Evolutionary conservation across 306 rosid species (phyloP), one percentile per base, ranked within the genome.

Genomic region (Pterocarpus macrocarpus): DNA sequence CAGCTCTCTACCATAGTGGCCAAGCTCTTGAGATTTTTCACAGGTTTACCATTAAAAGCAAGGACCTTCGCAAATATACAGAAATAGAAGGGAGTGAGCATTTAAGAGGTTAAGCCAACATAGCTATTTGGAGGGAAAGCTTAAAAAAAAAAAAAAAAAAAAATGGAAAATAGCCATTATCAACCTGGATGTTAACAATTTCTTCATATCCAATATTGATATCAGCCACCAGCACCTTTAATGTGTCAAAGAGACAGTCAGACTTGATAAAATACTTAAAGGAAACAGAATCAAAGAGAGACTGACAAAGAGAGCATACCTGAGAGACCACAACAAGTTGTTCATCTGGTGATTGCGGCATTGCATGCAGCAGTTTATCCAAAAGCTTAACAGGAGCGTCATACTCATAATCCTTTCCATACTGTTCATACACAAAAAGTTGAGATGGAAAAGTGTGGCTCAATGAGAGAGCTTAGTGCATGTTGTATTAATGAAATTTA

Each of bases 181-280:
- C 45, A 62, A 87, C 99, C 99, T 92, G 99, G 53, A 94, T 96
- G 85, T 96, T 92, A 68, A 90, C 97, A 13, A 96, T 90, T 50
- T 96, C 98, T 83, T 96, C 99, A 76, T 96, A 94, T 30, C 99
- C 99, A 22, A 96, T 92, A 83, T 93, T 93, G 85, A 96, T 92
- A 78, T 93, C 97, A 73, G 98, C 98, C 81, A 92, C 99, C 58
- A 96, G 91, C 83, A 96, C 99, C 99, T 95, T 32, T 8, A 43
- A 73, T 73, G 47, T 38, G 35, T 81, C 83, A 64, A 66, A 64
- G 79, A 86, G 73, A 82, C 45, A 64, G 73, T 87, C 77, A 65
- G 33, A 81, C 53, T 45, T 55, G 32, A 36, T 8, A 22, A 67
- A 71, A 30, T 41, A 41, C 70, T 81, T 47, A 5, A 8, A 28